Evolutionary conservation across 305 asterid species (phyloP).

Genomic region (Fraxinus sp.): DNA sequence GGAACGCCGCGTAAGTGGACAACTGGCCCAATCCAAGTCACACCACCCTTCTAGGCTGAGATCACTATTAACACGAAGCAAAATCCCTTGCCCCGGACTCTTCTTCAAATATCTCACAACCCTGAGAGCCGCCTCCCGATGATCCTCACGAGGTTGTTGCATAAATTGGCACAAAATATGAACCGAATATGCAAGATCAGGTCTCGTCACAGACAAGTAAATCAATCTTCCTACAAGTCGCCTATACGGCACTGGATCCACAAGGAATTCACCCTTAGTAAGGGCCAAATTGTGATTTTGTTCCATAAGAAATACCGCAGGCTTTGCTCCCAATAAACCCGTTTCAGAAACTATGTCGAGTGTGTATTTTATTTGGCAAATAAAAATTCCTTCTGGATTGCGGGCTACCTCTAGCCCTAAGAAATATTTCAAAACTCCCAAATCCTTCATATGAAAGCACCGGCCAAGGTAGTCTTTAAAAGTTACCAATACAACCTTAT

Average conservation of each 20-base stretch:
- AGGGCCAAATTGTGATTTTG: neutral
- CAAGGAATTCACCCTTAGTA: neutral
- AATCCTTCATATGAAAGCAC: neutral
- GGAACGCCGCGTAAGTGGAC: neutral
- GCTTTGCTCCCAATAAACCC: neutral
- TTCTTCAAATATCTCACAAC: neutral
- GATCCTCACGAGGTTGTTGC: neutral
- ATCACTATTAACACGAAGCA: neutral
- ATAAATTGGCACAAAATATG: neutral
- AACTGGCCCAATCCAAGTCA: neutral
- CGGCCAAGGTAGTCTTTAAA: neutral
- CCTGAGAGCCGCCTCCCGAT: neutral
- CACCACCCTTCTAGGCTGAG: neutral
- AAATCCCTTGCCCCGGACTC: neutral
- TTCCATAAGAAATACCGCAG: neutral
- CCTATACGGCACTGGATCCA: neutral
- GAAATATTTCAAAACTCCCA: neutral
- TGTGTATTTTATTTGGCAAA: neutral
- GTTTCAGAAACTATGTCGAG: neutral
- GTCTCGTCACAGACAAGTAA: neutral
- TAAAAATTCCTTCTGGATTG: neutral
- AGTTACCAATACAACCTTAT: neutral
- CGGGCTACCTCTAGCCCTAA: neutral
- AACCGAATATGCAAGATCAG: neutral
- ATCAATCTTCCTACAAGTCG: neutral